phyloP scores from a whole-genome alignment of 2,329 filamentous ascomycete species.

The Ceratocystis lukuohia region DNA sequence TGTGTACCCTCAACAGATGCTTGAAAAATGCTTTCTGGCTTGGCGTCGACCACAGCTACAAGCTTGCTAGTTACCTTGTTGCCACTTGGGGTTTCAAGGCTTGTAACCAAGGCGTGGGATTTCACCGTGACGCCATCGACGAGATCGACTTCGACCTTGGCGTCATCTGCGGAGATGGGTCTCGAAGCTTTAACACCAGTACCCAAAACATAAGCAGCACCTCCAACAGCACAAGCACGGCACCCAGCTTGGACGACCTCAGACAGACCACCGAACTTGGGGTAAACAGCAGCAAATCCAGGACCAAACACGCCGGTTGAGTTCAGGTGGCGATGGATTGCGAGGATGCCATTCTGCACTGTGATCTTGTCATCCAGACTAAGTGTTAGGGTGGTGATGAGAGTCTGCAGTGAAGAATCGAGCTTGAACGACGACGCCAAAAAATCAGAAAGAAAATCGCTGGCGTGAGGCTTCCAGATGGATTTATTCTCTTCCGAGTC shows the following conservation, averaged over 20 bases:
- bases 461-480: conserved; percentile 45
- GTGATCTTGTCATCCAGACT: conserved; percentile 51
- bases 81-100: background rate
- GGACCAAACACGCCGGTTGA: conserved; percentile 81
- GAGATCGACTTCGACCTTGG: conserved; percentile 21
- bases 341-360: conserved; percentile 52
- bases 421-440: conserved; percentile 51
- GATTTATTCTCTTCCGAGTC: conserved; percentile 43
- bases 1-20: conserved; percentile 60
- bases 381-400: conserved; percentile 54
- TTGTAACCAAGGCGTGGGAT: conserved; percentile 40
- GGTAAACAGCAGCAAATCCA: conserved; percentile 77
- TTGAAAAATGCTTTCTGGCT: conserved; percentile 55
- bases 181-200: conserved; percentile 43
- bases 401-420: conserved; percentile 52
- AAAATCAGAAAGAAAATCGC: conserved; percentile 44
- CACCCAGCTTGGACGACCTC: conserved; percentile 88
- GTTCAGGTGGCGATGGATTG: conserved; percentile 64
- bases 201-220: conserved; percentile 76
- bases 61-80: conserved; percentile 26
- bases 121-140: conserved; percentile 34
- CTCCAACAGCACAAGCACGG: conserved; percentile 79
- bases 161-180: conserved; percentile 17
- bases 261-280: conserved; percentile 83
- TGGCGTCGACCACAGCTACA: conserved; percentile 55